phyloP scores from a whole-genome alignment of 106 monocot genomes.

The Iris macrosiphon region DNA sequence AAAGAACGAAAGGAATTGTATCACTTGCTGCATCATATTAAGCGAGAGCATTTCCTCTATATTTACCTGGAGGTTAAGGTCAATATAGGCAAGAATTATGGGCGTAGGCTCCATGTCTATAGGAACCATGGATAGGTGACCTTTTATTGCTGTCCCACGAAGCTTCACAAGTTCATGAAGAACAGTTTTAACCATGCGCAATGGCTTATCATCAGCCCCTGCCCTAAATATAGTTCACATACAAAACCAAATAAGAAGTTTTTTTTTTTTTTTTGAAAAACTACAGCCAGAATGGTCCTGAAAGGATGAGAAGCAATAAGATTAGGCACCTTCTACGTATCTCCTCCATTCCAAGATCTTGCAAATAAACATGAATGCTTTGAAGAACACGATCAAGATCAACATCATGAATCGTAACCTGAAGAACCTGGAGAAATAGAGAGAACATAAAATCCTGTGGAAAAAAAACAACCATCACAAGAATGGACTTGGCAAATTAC shows the following conservation, averaged over 20 bases:
- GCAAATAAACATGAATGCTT: constrained; percentile 93
- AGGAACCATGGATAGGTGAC: constrained; percentile 98
- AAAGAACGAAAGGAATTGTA: background rate
- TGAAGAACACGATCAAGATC: constrained; percentile 97
- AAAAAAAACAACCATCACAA: background rate
- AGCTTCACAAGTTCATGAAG: constrained; percentile 98
- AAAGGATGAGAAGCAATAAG: background rate
- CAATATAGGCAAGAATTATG: constrained; percentile 98
- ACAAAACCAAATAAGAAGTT: constrained; percentile 6
- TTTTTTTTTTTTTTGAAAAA: too few species aligned
- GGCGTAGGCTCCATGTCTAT: constrained; percentile 97
- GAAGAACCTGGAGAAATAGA: constrained; percentile 60
- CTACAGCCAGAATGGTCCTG: background rate
- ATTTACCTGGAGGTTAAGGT: constrained; percentile 91
- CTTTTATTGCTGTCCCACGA: constrained; percentile 95
- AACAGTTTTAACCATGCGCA: constrained; percentile 99
- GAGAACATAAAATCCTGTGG: constrained; percentile 1
- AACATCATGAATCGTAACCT: constrained; percentile 86
- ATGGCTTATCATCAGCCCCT: constrained; percentile 96
- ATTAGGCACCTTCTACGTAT: constrained; percentile 68
- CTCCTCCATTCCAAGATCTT: constrained; percentile 99
- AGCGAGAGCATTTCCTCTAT: background rate
- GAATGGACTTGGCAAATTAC: constrained; percentile 21
- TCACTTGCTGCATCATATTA: background rate
- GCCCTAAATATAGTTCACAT: constrained; percentile 36